These are phyloP conservation scores for Xerocomellus amylosporus DNA, from an alignment of 768 basidiomycete species.

Conservation along the genomic window DNA sequence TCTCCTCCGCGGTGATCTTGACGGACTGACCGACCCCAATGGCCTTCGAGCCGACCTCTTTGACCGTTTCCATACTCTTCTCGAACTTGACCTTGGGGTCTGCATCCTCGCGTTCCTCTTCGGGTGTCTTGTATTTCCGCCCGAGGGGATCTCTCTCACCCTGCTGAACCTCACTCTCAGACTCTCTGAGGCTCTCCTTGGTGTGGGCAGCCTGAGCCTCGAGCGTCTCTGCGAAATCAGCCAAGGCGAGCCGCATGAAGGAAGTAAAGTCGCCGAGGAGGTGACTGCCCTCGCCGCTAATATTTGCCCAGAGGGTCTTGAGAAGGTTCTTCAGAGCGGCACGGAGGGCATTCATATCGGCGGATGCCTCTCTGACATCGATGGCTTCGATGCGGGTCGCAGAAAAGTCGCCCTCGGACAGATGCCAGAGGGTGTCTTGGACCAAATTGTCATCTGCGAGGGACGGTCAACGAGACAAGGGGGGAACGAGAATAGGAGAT, in stretches of 20 bases:
- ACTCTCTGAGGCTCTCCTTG: conserved; percentile 50
- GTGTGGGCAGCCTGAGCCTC: conserved; percentile 49
- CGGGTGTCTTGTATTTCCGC: conserved; percentile 46
- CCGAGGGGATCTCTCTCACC: conserved; percentile 61
- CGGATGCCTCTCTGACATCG: conserved; percentile 44
- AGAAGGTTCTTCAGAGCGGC: conserved; percentile 49
- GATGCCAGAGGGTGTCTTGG: conserved; percentile 65
- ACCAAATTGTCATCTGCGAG: conserved; percentile 57
- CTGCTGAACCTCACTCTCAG: conserved; percentile 57
- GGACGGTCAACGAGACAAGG: not conserved
- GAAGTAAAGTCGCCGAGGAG: conserved; percentile 64
- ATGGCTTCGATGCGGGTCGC: conserved; percentile 35
- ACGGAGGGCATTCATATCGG: conserved; percentile 51
- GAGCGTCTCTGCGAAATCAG: conserved; percentile 61
- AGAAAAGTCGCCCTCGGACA: conserved; percentile 52
- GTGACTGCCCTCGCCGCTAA: conserved; percentile 51
- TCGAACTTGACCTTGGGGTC: conserved; percentile 59
- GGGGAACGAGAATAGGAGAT: not conserved
- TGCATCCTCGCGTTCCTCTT: conserved; percentile 38
- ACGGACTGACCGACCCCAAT: conserved; percentile 54
- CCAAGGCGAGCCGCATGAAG: conserved; percentile 59
- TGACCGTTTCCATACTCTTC: conserved; percentile 64
- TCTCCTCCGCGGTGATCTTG: conserved; percentile 42
- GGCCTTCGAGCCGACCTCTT: conserved; percentile 51
- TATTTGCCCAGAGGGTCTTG: conserved; percentile 49